phyloP scores from a whole-genome alignment of 345 rosid genomes.

The Xanthoceras sorbifolium region DNA sequence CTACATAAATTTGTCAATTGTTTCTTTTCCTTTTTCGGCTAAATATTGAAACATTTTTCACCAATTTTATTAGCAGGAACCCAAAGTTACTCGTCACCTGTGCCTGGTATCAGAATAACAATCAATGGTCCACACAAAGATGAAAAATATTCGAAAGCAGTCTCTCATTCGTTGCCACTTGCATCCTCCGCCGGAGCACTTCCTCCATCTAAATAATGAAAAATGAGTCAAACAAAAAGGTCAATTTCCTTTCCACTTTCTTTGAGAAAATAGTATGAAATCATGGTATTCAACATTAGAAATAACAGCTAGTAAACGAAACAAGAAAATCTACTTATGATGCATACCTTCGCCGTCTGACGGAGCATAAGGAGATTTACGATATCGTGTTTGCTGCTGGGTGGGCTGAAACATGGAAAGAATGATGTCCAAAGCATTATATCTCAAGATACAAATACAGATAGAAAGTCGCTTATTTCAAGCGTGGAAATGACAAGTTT shows the following conservation, averaged over 20 bases:
- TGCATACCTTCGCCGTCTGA: conserved; percentile 73
- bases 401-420: conserved; percentile 62
- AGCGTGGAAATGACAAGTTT: neutral
- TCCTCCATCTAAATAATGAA: conserved; percentile 51
- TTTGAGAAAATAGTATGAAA: neutral
- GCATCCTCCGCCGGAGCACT: conserved; percentile 62
- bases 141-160: conserved; percentile 3
- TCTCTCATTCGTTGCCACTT: conserved; percentile 41
- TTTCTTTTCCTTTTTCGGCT: conserved; percentile 13
- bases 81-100: conserved; percentile 33
- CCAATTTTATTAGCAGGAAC: conserved; percentile 36
- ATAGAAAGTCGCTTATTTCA: neutral
- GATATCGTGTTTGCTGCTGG: conserved; percentile 94
- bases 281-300: too few species aligned
- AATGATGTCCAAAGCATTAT: neutral
- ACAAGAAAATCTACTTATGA: neutral
- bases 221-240: neutral
- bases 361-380: conserved; percentile 94
- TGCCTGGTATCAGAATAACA: conserved; percentile 36
- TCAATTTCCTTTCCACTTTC: neutral
- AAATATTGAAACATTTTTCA: conserved; percentile 25
- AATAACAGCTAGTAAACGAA: neutral
- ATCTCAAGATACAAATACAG: neutral
- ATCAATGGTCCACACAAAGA: conserved; percentile 28
- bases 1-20: conserved; percentile 24